phyloP scores from a whole-genome alignment of 441 rosid genomes.

The Euphorbia corollata region DNA sequence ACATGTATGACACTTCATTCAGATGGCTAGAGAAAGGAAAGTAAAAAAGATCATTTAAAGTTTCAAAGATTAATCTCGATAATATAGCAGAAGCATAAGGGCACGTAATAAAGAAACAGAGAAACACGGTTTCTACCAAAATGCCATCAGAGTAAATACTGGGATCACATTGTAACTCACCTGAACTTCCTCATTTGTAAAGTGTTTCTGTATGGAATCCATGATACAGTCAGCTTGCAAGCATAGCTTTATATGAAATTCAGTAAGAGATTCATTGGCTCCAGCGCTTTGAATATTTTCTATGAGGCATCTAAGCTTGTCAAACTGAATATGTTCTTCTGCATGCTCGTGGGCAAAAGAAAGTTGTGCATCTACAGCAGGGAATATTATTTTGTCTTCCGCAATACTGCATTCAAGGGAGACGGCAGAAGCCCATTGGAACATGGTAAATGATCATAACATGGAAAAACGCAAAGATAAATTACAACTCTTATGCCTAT shows the following conservation, averaged over 20 bases:
- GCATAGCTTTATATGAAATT: slow-evolving; percentile 49
- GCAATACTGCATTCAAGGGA: slow-evolving; percentile 52
- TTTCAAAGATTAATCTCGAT: slow-evolving; percentile 2
- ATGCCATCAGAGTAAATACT: background rate
- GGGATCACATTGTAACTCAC: slow-evolving; percentile 24
- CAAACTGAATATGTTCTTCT: slow-evolving; percentile 58
- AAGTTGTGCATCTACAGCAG: slow-evolving; percentile 65
- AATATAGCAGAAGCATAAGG: background rate
- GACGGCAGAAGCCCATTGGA: slow-evolving; percentile 16
- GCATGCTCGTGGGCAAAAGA: slow-evolving; percentile 67
- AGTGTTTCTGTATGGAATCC: slow-evolving; percentile 60
- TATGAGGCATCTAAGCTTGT: slow-evolving; percentile 49
- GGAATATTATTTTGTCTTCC: slow-evolving; percentile 74
- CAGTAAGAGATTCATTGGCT: slow-evolving; percentile 45
- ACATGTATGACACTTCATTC: slow-evolving; percentile 14
- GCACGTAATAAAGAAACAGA: background rate
- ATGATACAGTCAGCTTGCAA: slow-evolving; percentile 60
- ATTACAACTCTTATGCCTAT: background rate
- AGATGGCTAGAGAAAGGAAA: slow-evolving; percentile 4
- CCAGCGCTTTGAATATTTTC: slow-evolving; percentile 55
- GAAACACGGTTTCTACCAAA: background rate
- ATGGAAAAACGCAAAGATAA: slow-evolving; percentile 7
- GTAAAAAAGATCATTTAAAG: background rate
- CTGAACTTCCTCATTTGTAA: slow-evolving; percentile 63
- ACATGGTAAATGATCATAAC: background rate